phyloP scores from a whole-genome alignment of 805 yeast species.

The Saccharomyces paradoxus region DNA sequence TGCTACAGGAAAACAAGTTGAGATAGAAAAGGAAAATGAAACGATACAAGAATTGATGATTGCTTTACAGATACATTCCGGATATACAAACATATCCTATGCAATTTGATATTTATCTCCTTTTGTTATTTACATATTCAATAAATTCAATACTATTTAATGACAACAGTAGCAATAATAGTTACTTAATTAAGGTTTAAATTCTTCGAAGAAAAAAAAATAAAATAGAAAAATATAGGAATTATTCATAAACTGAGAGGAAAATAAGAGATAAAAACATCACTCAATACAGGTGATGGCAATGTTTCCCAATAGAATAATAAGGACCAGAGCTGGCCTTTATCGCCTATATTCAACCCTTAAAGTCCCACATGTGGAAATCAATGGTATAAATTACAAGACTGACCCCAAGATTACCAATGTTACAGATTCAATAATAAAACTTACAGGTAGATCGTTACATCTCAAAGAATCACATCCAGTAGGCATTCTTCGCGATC shows the following conservation, averaged over 20 bases:
- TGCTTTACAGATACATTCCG: constrained; percentile 18
- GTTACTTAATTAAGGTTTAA: not conserved
- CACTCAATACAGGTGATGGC: not conserved
- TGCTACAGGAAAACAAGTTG: not conserved
- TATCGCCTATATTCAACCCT: not conserved
- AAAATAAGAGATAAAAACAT: not conserved
- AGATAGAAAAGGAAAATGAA: constrained; percentile 9
- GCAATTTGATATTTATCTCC: not conserved
- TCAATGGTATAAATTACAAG: constrained; percentile 45
- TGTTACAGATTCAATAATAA: constrained; percentile 64
- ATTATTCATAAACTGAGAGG: not conserved
- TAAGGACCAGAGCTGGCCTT: not conserved
- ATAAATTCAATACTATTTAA: not conserved
- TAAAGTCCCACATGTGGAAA: constrained; percentile 4
- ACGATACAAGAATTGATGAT: constrained; percentile 12
- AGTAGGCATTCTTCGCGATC: constrained; percentile 69
- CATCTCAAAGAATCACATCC: constrained; percentile 78
- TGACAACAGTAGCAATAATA: not conserved
- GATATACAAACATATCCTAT: not conserved
- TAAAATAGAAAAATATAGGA: not conserved
- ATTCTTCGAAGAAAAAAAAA: not conserved
- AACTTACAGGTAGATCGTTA: constrained; percentile 60
- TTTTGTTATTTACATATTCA: not conserved
- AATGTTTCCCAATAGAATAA: not conserved
- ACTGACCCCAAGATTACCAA: constrained; percentile 75